phyloP scores from a whole-genome alignment of 805 yeast genomes.

The Scheffersomyces amazonensis region DNA sequence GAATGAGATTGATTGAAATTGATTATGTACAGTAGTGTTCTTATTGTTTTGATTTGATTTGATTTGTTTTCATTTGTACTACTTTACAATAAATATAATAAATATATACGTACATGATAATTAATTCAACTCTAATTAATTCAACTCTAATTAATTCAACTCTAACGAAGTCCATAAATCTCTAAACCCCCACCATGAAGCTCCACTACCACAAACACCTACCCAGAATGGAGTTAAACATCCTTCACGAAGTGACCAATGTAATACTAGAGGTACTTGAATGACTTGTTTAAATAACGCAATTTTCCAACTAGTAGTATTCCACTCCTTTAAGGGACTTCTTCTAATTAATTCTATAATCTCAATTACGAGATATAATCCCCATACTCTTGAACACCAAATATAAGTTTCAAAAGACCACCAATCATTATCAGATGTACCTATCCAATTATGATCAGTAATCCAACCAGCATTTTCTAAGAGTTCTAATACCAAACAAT shows the following conservation, averaged over 20 bases:
- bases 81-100: too few relatives aligned
- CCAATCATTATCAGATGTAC: slow-evolving; percentile 35
- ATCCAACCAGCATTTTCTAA: slow-evolving; percentile 45
- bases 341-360: slow-evolving; percentile 39
- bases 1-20: slow-evolving; percentile 17
- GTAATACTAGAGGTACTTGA: slow-evolving; percentile 41
- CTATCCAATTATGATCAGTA: slow-evolving; percentile 45
- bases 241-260: slow-evolving; percentile 44
- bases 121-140: neutral
- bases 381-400: slow-evolving; percentile 47
- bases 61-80: too few relatives aligned
- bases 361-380: slow-evolving; percentile 36
- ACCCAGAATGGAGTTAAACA: slow-evolving; percentile 47
- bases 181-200: slow-evolving; percentile 41
- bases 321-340: slow-evolving; percentile 36
- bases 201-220: slow-evolving; percentile 43
- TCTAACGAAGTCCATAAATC: slow-evolving; percentile 35
- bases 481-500: slow-evolving; percentile 38
- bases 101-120: neutral
- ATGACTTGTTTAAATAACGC: slow-evolving; percentile 33
- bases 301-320: slow-evolving; percentile 30
- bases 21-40: neutral
- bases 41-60: too few relatives aligned
- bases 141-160: slow-evolving; percentile 8
- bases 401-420: slow-evolving; percentile 44